Conservation (phyloP, 2,329 filamentous ascomycete species). For the Lizonia empirigonia region DNA sequence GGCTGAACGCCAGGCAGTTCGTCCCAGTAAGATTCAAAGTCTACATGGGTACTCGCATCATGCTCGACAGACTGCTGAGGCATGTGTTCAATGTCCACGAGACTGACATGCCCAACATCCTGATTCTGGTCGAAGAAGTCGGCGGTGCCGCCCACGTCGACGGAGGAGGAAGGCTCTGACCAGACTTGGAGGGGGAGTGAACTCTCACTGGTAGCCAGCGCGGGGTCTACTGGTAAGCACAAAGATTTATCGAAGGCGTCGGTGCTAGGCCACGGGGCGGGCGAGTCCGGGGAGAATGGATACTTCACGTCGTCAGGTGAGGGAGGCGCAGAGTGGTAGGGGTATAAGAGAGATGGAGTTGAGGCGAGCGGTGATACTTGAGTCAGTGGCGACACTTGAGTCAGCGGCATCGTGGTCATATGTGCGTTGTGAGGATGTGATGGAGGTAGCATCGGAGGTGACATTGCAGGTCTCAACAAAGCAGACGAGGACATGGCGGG, state of each 20-base stretch:
- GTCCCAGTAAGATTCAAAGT: conserved; percentile 3
- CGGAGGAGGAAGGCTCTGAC: neutral
- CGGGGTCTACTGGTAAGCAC: neutral
- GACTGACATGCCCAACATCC: neutral
- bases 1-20: neutral
- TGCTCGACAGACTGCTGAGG: too few relatives aligned
- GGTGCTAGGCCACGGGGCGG: neutral
- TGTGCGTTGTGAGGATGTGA: neutral
- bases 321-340: neutral
- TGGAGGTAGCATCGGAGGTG: neutral
- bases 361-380: neutral
- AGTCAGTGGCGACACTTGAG: neutral
- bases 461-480: neutral
- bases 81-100: neutral
- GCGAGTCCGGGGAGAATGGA: neutral
- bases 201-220: neutral
- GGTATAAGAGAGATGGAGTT: neutral
- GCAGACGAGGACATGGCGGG: neutral
- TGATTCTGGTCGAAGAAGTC: neutral
- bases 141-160: neutral
- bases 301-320: neutral
- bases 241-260: neutral
- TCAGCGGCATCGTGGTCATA: neutral
- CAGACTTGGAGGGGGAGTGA: neutral
- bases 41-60: neutral